These are phyloP conservation scores for Synchytrium microbalum DNA, from an alignment of 371 early-diverging fungal species.

Conservation along the genomic window DNA sequence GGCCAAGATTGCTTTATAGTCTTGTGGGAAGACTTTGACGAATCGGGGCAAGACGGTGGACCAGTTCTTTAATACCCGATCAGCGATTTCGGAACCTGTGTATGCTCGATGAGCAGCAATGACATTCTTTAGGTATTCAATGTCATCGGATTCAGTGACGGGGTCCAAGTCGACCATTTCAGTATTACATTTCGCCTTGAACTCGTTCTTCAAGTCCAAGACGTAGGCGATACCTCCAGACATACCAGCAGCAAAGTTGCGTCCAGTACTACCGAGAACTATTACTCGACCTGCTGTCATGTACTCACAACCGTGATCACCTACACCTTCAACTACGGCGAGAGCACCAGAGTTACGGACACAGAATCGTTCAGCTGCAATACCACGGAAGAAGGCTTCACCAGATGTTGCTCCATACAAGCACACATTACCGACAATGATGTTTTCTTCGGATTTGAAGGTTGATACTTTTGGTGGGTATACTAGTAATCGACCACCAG, in stretches of 20 bases:
- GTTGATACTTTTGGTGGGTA: slow-evolving; percentile 72
- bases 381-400: slow-evolving; percentile 83
- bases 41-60: slow-evolving; percentile 63
- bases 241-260: slow-evolving; percentile 94
- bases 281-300: slow-evolving; percentile 91
- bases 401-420: slow-evolving; percentile 94
- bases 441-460: slow-evolving; percentile 78
- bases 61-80: slow-evolving; percentile 65
- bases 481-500: slow-evolving; percentile 81
- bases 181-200: slow-evolving; percentile 64
- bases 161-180: slow-evolving; percentile 86
- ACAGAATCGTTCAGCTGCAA: slow-evolving; percentile 95
- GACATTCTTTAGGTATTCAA: slow-evolving; percentile 60
- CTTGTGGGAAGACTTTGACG: slow-evolving; percentile 91
- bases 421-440: slow-evolving; percentile 94
- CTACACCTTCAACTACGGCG: slow-evolving; percentile 93
- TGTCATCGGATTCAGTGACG: slow-evolving; percentile 67
- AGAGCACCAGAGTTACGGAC: slow-evolving; percentile 94
- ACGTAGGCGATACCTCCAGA: slow-evolving; percentile 90
- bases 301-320: slow-evolving; percentile 98
- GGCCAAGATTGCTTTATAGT: slow-evolving; percentile 73
- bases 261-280: slow-evolving; percentile 74
- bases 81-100: slow-evolving; percentile 79
- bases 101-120: slow-evolving; percentile 71
- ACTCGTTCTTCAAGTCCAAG: slow-evolving; percentile 51